A percentile compares a stretch with the other conserved stretches of the same genome.
Conservation (phyloP, 1,139 yeast genomes). For the Saccharomyces hybrid region DNA sequence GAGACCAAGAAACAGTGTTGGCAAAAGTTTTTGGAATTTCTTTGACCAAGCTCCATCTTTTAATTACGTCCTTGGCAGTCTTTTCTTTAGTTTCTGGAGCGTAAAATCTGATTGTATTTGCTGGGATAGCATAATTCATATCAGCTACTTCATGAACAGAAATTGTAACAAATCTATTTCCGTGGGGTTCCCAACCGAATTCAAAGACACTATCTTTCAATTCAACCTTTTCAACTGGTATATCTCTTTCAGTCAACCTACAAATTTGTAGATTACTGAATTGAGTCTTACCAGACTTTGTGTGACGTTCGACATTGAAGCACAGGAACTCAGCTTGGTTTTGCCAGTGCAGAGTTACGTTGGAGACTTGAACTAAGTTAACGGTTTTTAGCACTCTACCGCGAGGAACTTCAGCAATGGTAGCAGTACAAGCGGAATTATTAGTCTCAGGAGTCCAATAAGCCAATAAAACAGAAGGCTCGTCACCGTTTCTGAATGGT, state of each 20-base stretch:
- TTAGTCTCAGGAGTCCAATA: constrained; percentile 95
- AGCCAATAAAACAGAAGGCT: constrained; percentile 57
- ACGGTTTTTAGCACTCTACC: constrained; percentile 81
- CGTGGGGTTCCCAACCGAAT: constrained; percentile 94
- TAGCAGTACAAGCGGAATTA: constrained; percentile 93
- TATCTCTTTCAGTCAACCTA: constrained; percentile 77
- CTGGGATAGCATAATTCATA: constrained; percentile 61
- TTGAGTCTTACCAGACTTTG: constrained; percentile 86
- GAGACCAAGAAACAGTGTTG: constrained; percentile 82
- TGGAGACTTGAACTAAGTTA: constrained; percentile 89
- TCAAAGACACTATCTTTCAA: constrained; percentile 81
- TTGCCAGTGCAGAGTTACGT: constrained; percentile 94
- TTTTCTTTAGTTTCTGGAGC: constrained; percentile 56
- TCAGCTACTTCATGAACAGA: constrained; percentile 54
- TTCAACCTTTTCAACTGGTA: constrained; percentile 93
- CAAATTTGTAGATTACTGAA: constrained; percentile 92
- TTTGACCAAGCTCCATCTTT: constrained; percentile 55
- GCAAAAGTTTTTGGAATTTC: constrained; percentile 54
- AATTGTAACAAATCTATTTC: constrained; percentile 78
- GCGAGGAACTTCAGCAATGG: constrained; percentile 82
- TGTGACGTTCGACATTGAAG: constrained; percentile 95
- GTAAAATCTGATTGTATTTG: constrained; percentile 69
- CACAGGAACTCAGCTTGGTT: constrained; percentile 76
- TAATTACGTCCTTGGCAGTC: constrained; percentile 32
- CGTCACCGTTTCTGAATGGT: constrained; percentile 39